Conservation (phyloP, 2,329 filamentous ascomycete species). For the Botrytis fragariae region DNA sequence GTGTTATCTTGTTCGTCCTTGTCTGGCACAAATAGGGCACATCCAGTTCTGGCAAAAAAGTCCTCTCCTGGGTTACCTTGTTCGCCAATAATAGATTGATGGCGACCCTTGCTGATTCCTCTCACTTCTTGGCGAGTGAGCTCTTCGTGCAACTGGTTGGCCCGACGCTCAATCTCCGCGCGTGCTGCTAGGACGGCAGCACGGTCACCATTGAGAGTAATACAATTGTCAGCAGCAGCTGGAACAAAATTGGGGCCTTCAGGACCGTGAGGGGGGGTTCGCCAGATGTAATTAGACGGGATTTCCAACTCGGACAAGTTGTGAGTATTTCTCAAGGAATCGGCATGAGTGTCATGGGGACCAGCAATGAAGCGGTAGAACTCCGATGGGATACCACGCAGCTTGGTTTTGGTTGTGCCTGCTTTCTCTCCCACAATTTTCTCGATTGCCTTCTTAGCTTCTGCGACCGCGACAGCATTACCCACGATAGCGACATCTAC, state of each 20-base stretch:
- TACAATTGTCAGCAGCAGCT: constrained; percentile 69
- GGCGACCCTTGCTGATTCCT: constrained; percentile 78
- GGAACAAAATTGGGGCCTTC: constrained; percentile 69
- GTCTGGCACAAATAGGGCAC: constrained; percentile 75
- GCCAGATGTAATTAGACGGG: constrained; percentile 76
- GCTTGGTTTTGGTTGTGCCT: constrained; percentile 74
- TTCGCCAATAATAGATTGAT: constrained; percentile 92
- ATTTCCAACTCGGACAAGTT: constrained; percentile 79
- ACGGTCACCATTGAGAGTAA: constrained; percentile 84
- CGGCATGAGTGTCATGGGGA: constrained; percentile 65
- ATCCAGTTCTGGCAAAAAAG: constrained; percentile 88
- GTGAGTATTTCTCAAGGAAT: constrained; percentile 63
- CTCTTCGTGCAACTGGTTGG: constrained; percentile 70
- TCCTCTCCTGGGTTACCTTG: constrained; percentile 76
- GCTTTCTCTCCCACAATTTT: constrained; percentile 85
- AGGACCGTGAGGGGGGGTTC: constrained; percentile 55
- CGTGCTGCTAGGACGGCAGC: constrained; percentile 75
- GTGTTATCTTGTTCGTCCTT: constrained; percentile 70
- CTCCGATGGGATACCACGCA: constrained; percentile 83
- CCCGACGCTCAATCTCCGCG: constrained; percentile 76
- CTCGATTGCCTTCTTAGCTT: constrained; percentile 79
- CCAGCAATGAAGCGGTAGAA: constrained; percentile 96
- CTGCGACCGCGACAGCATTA: constrained; percentile 81
- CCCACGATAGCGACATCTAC: constrained; percentile 90
- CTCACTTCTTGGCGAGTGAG: constrained; percentile 60